phyloP scores from a whole-genome alignment of 768 basidiomycete species.

The Agaricus blazei region DNA sequence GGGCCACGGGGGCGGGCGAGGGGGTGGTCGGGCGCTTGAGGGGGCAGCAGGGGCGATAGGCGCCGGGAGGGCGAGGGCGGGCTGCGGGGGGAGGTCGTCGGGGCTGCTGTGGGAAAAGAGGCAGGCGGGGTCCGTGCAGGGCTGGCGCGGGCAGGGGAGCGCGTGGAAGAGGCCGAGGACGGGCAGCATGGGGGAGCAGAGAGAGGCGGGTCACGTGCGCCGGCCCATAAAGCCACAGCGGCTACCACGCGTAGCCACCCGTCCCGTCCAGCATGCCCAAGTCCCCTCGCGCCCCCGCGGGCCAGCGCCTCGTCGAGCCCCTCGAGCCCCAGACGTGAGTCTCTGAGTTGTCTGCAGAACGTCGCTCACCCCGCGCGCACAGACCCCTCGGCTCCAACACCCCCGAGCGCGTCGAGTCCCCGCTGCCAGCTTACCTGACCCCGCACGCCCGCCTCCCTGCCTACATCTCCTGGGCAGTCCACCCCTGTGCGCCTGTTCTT shows the following conservation, averaged over 20 bases:
- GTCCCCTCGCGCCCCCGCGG: too few species aligned
- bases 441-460: conserved; percentile 19
- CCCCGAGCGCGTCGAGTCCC: conserved; percentile 21
- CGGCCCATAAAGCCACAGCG: too few species aligned
- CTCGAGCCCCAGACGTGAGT: conserved; percentile 62
- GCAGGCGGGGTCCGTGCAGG: conserved; percentile 51
- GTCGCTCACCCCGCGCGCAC: conserved; percentile 10
- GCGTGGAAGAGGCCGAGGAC: conserved; percentile 50
- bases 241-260: too few species aligned
- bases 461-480: conserved; percentile 68
- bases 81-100: conserved; percentile 27
- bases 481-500: conserved; percentile 50
- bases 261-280: too few species aligned
- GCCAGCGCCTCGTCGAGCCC: conserved; percentile 57
- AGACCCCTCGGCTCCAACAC: conserved; percentile 37
- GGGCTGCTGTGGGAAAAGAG: conserved; percentile 56
- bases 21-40: conserved; percentile 41
- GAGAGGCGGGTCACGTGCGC: not conserved
- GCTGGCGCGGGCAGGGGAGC: conserved; percentile 53
- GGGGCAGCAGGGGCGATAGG: conserved; percentile 16
- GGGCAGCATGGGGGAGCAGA: conserved; percentile 53
- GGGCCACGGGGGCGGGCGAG: conserved; percentile 22
- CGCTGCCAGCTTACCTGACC: conserved; percentile 24
- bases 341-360: not conserved
- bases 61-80: conserved; percentile 33